These are phyloP conservation scores for Xylariales sp. DNA, from an alignment of 2,329 filamentous ascomycete species.

Conservation along the genomic window DNA sequence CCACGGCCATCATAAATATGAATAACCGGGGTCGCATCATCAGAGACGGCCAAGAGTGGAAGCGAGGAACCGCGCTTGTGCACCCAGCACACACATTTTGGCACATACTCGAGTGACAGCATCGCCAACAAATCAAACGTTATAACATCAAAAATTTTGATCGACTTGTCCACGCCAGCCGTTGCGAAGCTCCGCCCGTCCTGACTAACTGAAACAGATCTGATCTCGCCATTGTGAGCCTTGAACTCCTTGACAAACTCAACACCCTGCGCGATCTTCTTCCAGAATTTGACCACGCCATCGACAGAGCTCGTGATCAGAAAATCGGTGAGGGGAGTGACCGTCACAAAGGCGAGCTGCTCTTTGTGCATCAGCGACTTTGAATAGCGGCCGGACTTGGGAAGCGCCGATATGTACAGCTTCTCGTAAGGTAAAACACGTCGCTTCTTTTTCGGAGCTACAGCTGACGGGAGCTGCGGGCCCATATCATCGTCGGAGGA, in stretches of 20 bases:
- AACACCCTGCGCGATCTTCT: slow-evolving; percentile 83
- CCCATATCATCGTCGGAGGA: slow-evolving; percentile 86
- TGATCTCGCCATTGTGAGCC: slow-evolving; percentile 82
- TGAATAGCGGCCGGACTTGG: slow-evolving; percentile 76
- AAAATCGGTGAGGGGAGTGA: slow-evolving; percentile 91
- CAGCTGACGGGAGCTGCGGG: slow-evolving; percentile 78
- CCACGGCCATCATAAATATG: slow-evolving; percentile 87
- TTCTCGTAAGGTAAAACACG: slow-evolving; percentile 91
- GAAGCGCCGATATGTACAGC: slow-evolving; percentile 87
- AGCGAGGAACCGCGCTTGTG: slow-evolving; percentile 84
- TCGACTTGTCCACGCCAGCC: slow-evolving; percentile 69
- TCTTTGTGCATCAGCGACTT: slow-evolving; percentile 99
- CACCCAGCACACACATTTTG: slow-evolving; percentile 86
- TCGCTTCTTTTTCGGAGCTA: slow-evolving; percentile 82
- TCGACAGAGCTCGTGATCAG: slow-evolving; percentile 90
- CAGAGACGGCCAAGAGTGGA: slow-evolving; percentile 79
- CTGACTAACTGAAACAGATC: slow-evolving; percentile 75
- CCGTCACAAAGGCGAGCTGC: slow-evolving; percentile 79
- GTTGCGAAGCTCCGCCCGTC: slow-evolving; percentile 95
- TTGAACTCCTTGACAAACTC: slow-evolving; percentile 99
- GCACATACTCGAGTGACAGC: slow-evolving; percentile 69
- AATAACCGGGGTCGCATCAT: slow-evolving; percentile 67
- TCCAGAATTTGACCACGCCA: slow-evolving; percentile 99
- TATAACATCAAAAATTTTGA: slow-evolving; percentile 79
- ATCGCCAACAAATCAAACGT: slow-evolving; percentile 86